phyloP scores from a whole-genome alignment of 192 early-diverging fungal genomes.

The Irineochytrium annulatum region DNA sequence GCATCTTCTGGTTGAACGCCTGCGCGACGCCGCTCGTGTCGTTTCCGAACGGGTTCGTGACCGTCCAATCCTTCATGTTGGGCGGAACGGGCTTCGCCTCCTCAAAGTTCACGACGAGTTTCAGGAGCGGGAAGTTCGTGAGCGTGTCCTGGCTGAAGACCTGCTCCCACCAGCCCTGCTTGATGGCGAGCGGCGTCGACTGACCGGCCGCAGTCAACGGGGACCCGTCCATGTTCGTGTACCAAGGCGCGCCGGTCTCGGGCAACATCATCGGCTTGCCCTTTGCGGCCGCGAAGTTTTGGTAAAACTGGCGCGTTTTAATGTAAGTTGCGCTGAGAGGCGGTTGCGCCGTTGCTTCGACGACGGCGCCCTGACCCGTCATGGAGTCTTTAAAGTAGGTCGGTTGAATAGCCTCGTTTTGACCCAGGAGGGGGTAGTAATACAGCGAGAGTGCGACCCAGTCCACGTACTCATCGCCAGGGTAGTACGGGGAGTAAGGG shows the following conservation, averaged over 20 bases:
- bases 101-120: slow-evolving; percentile 41
- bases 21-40: no score
- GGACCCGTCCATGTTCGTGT: neutral
- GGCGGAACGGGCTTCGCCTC: slow-evolving; percentile 26
- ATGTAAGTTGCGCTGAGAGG: neutral
- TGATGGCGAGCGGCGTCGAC: slow-evolving; percentile 22
- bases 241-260: slow-evolving; percentile 35
- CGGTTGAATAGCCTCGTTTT: slow-evolving; percentile 1
- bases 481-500: slow-evolving; percentile 38
- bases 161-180: slow-evolving; percentile 38
- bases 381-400: slow-evolving; percentile 11
- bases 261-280: slow-evolving; percentile 42
- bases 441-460: slow-evolving; percentile 46
- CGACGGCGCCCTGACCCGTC: slow-evolving; percentile 7
- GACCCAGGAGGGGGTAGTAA: slow-evolving; percentile 16
- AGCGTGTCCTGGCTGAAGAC: slow-evolving; percentile 10
- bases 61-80: slow-evolving; percentile 17
- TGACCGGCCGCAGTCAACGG: neutral
- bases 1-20: no score
- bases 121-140: slow-evolving; percentile 22
- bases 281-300: slow-evolving; percentile 22
- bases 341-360: neutral
- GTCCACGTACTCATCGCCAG: slow-evolving; percentile 42
- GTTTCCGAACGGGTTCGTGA: slow-evolving; percentile 15
- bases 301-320: slow-evolving; percentile 39